Evolutionary conservation across 768 basidiomycete genomes (phyloP), one percentile per base, ranked within the genome.

Genomic region (Rhodotorula taiwanensis): DNA sequence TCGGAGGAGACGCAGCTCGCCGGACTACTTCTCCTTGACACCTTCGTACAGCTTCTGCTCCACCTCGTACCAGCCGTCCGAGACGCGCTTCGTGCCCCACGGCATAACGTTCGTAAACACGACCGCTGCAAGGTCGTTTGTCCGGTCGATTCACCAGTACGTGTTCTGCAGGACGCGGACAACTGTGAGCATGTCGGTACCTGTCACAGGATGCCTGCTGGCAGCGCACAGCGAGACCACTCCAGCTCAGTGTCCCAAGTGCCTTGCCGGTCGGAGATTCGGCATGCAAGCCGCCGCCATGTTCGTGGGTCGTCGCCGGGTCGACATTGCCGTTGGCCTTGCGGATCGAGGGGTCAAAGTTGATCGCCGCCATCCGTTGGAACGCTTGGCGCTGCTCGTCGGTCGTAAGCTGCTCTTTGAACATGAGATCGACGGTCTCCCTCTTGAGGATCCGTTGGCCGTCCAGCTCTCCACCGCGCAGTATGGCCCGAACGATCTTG

Each of bases 401-500:
- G 15, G 41, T 36, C 16, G 20, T 16, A 5, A 58, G 25, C 41
- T 58, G 58, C 25, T 49, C 41, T 30, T 34, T 20, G 25, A 69
- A 69, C 67, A 69, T 69, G 11, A 34, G 5, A 21, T 64, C 53
- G 31, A 69, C 67, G 43, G 67, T 69, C n/a, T 41, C 60, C 14
- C 1, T 18, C 20, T 41, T n/a, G 21, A 69, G 57, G 42, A 69
- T 57, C 7, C 47, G 44, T 2, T 11, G 42, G 31, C 39, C 56
- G 25, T 58, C 57, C 18, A 58, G 49, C 30, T 28, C 44, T 2
- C 60, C 63, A 23, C 52, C 56, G 28, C 49, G 60, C 5, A 75
- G 63, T 21, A 76, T 42, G 27, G 61, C 67, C 9, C 70, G 67
- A 5, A 75, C 54, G 58, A 75, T 52, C 1, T 44, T 59, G 48